Evolutionary conservation across 208 protist genomes (phyloP).

Genomic region (Trypanosoma lewisi): DNA sequence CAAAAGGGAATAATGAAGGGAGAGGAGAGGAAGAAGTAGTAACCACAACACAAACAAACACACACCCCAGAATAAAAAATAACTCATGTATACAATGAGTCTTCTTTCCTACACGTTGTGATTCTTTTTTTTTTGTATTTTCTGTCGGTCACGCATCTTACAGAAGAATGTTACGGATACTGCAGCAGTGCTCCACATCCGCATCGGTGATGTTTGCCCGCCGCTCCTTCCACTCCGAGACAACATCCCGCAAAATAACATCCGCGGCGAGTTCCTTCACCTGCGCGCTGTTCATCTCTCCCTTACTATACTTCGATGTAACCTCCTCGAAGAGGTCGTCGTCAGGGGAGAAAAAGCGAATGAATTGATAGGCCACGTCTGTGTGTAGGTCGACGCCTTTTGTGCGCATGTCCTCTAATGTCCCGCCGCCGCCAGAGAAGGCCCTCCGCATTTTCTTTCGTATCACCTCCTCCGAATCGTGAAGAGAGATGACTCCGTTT

Average conservation of each 20-base stretch:
- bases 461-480: constrained; percentile 94
- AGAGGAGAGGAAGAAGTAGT: constrained; percentile 1
- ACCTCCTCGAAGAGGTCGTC: constrained; percentile 91
- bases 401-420: constrained; percentile 93
- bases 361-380: constrained; percentile 96
- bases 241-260: constrained; percentile 56
- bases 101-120: background rate
- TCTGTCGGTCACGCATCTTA: constrained; percentile 2
- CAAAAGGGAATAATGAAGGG: too few relatives aligned
- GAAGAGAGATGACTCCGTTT: constrained; percentile 95
- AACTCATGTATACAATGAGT: background rate
- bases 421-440: constrained; percentile 96
- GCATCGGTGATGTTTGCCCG: constrained; percentile 69
- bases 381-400: constrained; percentile 92
- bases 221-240: constrained; percentile 60
- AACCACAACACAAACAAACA: background rate
- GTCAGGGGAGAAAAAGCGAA: constrained; percentile 96
- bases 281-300: constrained; percentile 72
- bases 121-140: too few relatives aligned
- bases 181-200: constrained; percentile 60
- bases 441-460: constrained; percentile 95
- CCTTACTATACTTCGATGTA: constrained; percentile 49
- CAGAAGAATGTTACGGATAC: constrained; percentile 75
- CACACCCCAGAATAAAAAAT: background rate
- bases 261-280: constrained; percentile 80